These are phyloP conservation scores for Penicillium pulvis DNA, from an alignment of 495 filamentous ascomycete species.

Conservation along the genomic window DNA sequence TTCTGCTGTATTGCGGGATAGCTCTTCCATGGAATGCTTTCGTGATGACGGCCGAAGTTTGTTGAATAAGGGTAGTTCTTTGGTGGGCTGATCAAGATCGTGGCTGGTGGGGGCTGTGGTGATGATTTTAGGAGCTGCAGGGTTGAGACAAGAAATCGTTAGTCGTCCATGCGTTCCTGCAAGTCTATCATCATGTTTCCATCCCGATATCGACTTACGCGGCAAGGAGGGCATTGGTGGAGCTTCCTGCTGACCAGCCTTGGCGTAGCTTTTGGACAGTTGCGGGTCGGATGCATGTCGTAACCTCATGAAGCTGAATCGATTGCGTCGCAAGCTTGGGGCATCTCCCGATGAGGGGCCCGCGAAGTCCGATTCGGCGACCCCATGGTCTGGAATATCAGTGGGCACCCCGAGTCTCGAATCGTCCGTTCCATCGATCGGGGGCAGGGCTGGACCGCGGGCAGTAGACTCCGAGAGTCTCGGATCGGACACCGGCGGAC, in stretches of 20 bases:
- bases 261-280: constrained; percentile 78
- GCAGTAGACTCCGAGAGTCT: constrained; percentile 44
- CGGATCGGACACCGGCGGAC: constrained; percentile 34
- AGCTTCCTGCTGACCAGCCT: constrained; percentile 53
- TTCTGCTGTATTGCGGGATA: constrained; percentile 24
- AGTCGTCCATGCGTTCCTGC: constrained; percentile 5
- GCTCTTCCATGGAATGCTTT: constrained; percentile 39
- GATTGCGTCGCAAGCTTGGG: constrained; percentile 46
- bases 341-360: constrained; percentile 27
- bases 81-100: constrained; percentile 48
- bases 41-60: constrained; percentile 34
- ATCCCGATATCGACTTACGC: constrained; percentile 53
- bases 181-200: neutral
- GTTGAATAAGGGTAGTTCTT: constrained; percentile 49
- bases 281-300: constrained; percentile 94
- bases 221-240: constrained; percentile 78
- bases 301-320: constrained; percentile 89
- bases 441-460: constrained; percentile 28
- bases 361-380: constrained; percentile 20
- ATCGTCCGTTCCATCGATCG: constrained; percentile 16
- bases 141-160: constrained; percentile 2
- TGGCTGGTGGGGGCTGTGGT: constrained; percentile 87
- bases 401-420: constrained; percentile 16
- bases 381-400: constrained; percentile 16
- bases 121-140: constrained; percentile 82